Conservation (phyloP, 1,139 yeast species). For the Protomyces inouyei region DNA sequence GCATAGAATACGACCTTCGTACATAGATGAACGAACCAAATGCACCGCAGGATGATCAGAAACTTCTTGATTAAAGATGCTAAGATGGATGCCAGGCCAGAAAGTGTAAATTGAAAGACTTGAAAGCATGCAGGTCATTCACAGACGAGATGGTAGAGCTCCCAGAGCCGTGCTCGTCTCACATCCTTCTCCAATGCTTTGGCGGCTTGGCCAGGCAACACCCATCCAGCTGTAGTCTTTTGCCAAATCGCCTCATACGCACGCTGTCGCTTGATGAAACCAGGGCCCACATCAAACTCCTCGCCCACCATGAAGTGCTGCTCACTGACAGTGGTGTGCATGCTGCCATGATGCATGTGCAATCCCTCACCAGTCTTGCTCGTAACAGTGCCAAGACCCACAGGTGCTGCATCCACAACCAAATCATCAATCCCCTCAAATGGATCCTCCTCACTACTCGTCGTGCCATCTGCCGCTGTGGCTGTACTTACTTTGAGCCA, state of each 20-base stretch:
- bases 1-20: constrained; percentile 41
- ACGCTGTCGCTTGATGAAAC: constrained; percentile 44
- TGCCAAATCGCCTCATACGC: constrained; percentile 52
- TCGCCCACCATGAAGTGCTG: constrained; percentile 37
- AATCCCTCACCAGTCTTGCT: neutral
- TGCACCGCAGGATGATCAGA: no score
- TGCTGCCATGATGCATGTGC: neutral
- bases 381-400: neutral
- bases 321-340: neutral
- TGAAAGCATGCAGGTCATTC: neutral
- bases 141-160: neutral
- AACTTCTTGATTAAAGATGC: no score
- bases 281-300: constrained; percentile 47
- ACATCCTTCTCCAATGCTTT: neutral
- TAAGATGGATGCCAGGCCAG: neutral
- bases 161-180: neutral
- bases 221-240: constrained; percentile 53
- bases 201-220: constrained; percentile 32
- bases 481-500: constrained; percentile 47
- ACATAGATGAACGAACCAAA: no score
- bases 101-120: neutral
- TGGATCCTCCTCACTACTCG: constrained; percentile 47
- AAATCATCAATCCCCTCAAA: constrained; percentile 51
- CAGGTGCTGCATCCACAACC: constrained; percentile 32
- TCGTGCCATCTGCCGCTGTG: constrained; percentile 28